Percentiles rank a stretch among this genome's conserved stretches.
Evolutionary conservation across 306 rosid genomes (phyloP).

Genomic region (Clitoria ternatea): DNA sequence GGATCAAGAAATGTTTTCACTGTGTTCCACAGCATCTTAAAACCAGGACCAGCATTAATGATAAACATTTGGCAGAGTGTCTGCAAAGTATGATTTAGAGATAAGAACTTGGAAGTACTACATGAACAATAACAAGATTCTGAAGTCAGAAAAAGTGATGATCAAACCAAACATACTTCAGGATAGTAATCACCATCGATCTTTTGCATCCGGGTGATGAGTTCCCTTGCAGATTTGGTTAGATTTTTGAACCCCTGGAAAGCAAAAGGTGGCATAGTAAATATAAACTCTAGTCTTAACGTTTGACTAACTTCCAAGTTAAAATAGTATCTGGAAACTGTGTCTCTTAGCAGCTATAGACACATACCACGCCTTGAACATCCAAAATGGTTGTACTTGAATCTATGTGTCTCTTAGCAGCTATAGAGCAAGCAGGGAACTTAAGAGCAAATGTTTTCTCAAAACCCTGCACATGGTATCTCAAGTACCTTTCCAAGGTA

Average conservation of each 20-base stretch:
- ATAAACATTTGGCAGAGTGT: slow-evolving; percentile 75
- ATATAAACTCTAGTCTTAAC: not conserved
- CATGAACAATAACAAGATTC: not conserved
- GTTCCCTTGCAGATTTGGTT: slow-evolving; percentile 73
- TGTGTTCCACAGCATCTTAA: slow-evolving; percentile 81
- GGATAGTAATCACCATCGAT: slow-evolving; percentile 89
- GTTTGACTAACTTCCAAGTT: not conserved
- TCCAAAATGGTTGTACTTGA: slow-evolving; percentile 83
- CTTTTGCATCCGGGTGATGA: slow-evolving; percentile 69
- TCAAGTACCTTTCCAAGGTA: slow-evolving; percentile 63
- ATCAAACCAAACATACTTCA: slow-evolving; percentile 56
- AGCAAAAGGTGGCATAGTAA: slow-evolving; percentile 17
- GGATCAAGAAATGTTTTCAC: slow-evolving; percentile 84
- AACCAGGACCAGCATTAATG: slow-evolving; percentile 91
- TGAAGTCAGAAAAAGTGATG: not conserved
- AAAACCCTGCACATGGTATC: slow-evolving; percentile 81
- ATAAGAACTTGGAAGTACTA: slow-evolving; percentile 9
- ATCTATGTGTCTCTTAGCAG: slow-evolving; percentile 79
- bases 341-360: too few species aligned
- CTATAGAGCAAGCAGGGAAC: slow-evolving; percentile 89
- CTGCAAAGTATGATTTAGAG: slow-evolving; percentile 42
- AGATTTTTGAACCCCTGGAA: slow-evolving; percentile 75
- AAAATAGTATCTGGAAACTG: not conserved
- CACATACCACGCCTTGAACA: slow-evolving; percentile 81
- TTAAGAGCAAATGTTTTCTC: slow-evolving; percentile 68